Percentiles rank a stretch among this genome's conserved stretches.
Conservation (phyloP, 345 rosid genomes). For the Pistacia integerrima region DNA sequence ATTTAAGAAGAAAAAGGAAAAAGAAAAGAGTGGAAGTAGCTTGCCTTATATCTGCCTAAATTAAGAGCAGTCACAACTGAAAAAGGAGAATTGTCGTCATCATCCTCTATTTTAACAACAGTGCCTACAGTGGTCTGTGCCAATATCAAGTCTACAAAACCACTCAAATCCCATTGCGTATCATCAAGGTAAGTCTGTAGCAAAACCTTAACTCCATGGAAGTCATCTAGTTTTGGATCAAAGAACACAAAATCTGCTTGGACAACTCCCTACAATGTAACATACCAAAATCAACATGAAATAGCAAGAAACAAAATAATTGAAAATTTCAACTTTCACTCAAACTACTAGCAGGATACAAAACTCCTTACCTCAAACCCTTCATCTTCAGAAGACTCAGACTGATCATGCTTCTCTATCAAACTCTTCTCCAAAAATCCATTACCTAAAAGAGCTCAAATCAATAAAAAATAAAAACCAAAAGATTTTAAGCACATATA, state of each 20-base stretch:
- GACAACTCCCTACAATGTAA: slow-evolving; percentile 55
- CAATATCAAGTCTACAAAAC: slow-evolving; percentile 81
- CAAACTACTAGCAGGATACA: not conserved
- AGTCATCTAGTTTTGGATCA: slow-evolving; percentile 83
- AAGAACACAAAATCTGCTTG: slow-evolving; percentile 94
- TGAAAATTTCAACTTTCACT: not conserved
- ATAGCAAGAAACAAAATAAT: not conserved
- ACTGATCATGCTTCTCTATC: slow-evolving; percentile 24
- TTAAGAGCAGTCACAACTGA: slow-evolving; percentile 69
- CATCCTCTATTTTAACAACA: slow-evolving; percentile 80
- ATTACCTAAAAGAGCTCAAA: slow-evolving; percentile 24
- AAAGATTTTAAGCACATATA: slow-evolving; percentile 13
- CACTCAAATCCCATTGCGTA: slow-evolving; percentile 83
- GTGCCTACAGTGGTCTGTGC: slow-evolving; percentile 90
- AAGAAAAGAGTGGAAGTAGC: slow-evolving; percentile 5
- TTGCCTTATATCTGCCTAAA: slow-evolving; percentile 77
- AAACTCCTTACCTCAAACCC: slow-evolving; percentile 52
- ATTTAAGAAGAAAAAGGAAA: not conserved
- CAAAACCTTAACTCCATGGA: slow-evolving; percentile 75
- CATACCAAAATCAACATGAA: not conserved
- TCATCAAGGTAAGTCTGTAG: slow-evolving; percentile 71
- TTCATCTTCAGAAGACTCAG: slow-evolving; percentile 62
- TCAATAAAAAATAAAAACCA: not conserved
- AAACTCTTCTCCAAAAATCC: slow-evolving; percentile 23
- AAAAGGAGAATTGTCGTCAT: slow-evolving; percentile 67